Evolutionary conservation across 768 basidiomycete species (phyloP).

Genomic region (Calocybe gangraenosa): DNA sequence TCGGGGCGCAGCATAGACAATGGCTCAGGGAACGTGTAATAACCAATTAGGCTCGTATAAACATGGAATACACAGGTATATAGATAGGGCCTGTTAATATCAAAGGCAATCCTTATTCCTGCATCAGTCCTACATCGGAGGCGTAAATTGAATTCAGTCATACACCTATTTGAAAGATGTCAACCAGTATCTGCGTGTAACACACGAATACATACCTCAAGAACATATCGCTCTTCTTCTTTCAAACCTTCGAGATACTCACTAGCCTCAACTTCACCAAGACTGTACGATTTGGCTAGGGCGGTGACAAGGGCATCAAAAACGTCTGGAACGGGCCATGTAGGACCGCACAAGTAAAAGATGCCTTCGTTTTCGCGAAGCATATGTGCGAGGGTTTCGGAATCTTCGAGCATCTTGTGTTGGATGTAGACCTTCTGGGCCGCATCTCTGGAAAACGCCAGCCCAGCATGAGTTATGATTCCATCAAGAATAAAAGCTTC

Average conservation of each 20-base stretch:
- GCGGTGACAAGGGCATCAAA: constrained; percentile 88
- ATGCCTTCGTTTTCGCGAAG: constrained; percentile 70
- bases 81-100: neutral
- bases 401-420: constrained; percentile 95
- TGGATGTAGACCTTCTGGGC: constrained; percentile 96
- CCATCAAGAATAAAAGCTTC: constrained; percentile 88
- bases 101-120: no score
- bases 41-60: neutral
- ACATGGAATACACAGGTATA: constrained; percentile 1
- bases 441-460: constrained; percentile 95
- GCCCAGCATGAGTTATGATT: constrained; percentile 83
- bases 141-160: no score
- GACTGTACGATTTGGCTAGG: constrained; percentile 65
- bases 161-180: no score
- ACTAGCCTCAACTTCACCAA: constrained; percentile 63
- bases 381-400: constrained; percentile 68
- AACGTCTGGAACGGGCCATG: constrained; percentile 99
- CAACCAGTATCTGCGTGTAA: no score
- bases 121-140: no score
- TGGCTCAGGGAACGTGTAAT: no score
- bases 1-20: no score
- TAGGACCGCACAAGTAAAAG: constrained; percentile 97
- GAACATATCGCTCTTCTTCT: constrained; percentile 95
- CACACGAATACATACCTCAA: constrained; percentile 59
- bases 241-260: constrained; percentile 85